Evolutionary conservation across 768 basidiomycete species (phyloP), one percentile per base, ranked within the genome.

Genomic region (Chlorophyllum brunneum): DNA sequence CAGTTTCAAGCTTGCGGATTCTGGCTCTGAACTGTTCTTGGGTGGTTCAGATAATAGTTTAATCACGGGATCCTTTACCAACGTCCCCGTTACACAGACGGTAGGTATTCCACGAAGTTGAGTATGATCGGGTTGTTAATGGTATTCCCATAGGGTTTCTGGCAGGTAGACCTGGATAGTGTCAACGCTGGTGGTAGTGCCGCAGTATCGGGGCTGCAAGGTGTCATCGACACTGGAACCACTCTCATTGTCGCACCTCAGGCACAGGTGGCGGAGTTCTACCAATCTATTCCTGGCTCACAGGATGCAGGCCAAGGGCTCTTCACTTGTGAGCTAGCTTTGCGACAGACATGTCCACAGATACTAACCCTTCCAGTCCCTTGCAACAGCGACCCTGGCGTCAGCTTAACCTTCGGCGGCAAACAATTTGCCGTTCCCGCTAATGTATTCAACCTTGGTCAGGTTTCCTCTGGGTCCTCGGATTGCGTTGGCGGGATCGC

Each of bases 11-110:
- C 66, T 83, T 38, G 59, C 73, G 9, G 23, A 65, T 15, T 60
- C 63, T 9, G 71, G 68, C 20, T 72, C 77, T n/a, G 78, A 81
- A 61, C 71, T 86, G 11, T 76, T 71, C 54, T 61, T 86, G 42
- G 83, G 83, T 24, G 83, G 81, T 27, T 69, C 71, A 4, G 72
- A 86, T 62, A 57, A 58, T 3, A 55, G 59, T 9, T 62, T 74
- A 54, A 83, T 77, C 64, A 73, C 72, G 13, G 77, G 75, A 9
- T 58, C 60, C 2, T 64, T 81, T 58, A 72, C 72, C 11, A 74
- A 72, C 24, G 60, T 58, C 8, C 63, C 64, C n/a, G 68, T 72
- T 24, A 61, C 64, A 6, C 54, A 64, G 51, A 56, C 63, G 64
- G 69, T 67, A 36, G 5, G 46, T 23, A 13, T 23, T 34, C 20